Evolutionary conservation across 2,329 filamentous ascomycete genomes (phyloP).

Genomic region (Dryadomyces quercus-mongolicae): DNA sequence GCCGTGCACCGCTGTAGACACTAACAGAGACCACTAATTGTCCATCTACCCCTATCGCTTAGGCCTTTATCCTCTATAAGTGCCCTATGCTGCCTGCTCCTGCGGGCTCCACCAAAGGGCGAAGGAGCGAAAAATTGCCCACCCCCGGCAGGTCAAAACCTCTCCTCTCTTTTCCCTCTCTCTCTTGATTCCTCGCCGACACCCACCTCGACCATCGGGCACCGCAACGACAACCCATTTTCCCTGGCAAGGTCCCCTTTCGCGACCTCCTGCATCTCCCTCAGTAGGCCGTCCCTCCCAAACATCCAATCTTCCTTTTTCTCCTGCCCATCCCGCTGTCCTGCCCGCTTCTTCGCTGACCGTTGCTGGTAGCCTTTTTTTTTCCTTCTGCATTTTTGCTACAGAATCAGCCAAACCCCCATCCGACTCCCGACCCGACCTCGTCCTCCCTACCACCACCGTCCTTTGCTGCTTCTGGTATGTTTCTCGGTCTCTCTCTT

Average conservation of each 20-base stretch:
- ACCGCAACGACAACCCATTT: background rate
- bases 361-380: background rate
- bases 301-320: background rate
- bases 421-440: background rate
- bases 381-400: background rate
- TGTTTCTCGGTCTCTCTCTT: conserved; percentile 6
- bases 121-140: conserved; percentile 4
- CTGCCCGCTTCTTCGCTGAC: background rate
- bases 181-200: background rate
- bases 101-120: background rate
- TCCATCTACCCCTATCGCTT: background rate
- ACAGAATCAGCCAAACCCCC: conserved; percentile 2
- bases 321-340: background rate
- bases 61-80: background rate
- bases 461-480: conserved; percentile 9
- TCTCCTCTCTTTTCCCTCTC: background rate
- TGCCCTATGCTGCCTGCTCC: background rate
- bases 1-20: too few species aligned
- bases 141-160: background rate
- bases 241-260: background rate
- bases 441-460: conserved; percentile 4
- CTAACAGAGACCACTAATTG: too few species aligned
- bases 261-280: background rate
- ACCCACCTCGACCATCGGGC: conserved; percentile 1
- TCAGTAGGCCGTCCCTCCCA: background rate